Conservation (phyloP, 805 yeast genomes). For the Debaryomyces hansenii region DNA sequence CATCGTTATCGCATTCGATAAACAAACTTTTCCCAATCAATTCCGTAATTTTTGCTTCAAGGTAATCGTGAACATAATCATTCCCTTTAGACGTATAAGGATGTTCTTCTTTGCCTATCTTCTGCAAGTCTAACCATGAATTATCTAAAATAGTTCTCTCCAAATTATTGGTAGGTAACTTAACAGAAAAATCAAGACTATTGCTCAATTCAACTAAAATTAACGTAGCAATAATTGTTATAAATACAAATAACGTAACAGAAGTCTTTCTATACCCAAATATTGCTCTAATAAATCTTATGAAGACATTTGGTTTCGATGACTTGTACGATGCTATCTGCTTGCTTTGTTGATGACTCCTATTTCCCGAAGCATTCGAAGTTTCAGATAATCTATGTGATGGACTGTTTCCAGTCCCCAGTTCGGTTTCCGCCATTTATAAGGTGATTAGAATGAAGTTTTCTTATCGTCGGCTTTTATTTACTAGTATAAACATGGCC, state of each 20-base stretch:
- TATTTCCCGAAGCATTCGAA: not conserved
- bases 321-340: constrained; percentile 1
- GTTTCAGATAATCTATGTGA: not conserved
- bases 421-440: not conserved
- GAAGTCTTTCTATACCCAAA: constrained; percentile 77
- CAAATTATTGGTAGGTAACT: constrained; percentile 44
- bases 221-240: constrained; percentile 46
- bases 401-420: not conserved
- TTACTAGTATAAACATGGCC: not conserved
- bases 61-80: constrained; percentile 71
- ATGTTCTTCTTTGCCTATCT: constrained; percentile 65
- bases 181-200: constrained; percentile 35
- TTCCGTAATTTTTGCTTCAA: constrained; percentile 43
- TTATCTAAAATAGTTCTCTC: constrained; percentile 38
- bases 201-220: constrained; percentile 40
- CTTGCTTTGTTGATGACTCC: not conserved
- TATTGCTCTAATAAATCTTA: constrained; percentile 41
- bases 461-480: not conserved
- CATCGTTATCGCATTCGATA: constrained; percentile 41
- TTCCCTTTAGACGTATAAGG: constrained; percentile 79
- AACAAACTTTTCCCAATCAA: constrained; percentile 29
- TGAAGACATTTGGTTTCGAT: constrained; percentile 19
- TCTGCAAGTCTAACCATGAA: constrained; percentile 71
- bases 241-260: constrained; percentile 53
- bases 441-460: not conserved